Conservation (phyloP, 2,329 filamentous ascomycete genomes). For the Colletotrichum truncatum region DNA sequence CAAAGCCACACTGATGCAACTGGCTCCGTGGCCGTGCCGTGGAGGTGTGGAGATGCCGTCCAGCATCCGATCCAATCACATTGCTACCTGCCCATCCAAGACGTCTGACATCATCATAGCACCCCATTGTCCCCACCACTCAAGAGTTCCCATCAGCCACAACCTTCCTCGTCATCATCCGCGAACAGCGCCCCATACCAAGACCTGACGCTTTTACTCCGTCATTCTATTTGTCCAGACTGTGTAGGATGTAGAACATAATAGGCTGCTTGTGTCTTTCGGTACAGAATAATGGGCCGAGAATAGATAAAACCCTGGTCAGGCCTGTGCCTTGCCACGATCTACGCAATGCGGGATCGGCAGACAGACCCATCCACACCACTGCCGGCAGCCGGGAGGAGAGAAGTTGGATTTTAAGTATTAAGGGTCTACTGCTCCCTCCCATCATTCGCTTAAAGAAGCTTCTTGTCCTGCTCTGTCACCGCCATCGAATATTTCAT, state of each 20-base stretch:
- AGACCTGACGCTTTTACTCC: slow-evolving; percentile 11
- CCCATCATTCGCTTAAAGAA: background rate
- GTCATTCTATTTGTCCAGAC: slow-evolving; percentile 2
- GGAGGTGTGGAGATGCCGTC: background rate
- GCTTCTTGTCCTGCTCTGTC: background rate
- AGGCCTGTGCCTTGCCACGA: slow-evolving; percentile 16
- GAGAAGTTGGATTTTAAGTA: background rate
- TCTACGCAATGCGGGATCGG: slow-evolving; percentile 25
- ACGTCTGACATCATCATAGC: slow-evolving; percentile 28
- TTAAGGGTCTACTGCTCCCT: slow-evolving; percentile 10
- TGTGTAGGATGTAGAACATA: background rate
- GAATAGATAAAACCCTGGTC: background rate
- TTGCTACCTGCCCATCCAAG: background rate
- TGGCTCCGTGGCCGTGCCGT: slow-evolving; percentile 17
- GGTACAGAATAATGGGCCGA: background rate
- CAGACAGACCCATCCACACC: slow-evolving; percentile 1
- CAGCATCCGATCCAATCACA: slow-evolving; percentile 10
- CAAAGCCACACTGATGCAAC: slow-evolving; percentile 23
- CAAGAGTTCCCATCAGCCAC: slow-evolving; percentile 22
- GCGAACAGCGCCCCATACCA: slow-evolving; percentile 26
- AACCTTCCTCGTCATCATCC: slow-evolving; percentile 25
- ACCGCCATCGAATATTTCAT: background rate
- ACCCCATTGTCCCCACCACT: background rate
- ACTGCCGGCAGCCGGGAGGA: background rate
- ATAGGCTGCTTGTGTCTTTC: no score